Evolutionary conservation across 176 grass and related monocot species (phyloP), one percentile per base, ranked within the genome.

Genomic region (Aechmea fasciata): DNA sequence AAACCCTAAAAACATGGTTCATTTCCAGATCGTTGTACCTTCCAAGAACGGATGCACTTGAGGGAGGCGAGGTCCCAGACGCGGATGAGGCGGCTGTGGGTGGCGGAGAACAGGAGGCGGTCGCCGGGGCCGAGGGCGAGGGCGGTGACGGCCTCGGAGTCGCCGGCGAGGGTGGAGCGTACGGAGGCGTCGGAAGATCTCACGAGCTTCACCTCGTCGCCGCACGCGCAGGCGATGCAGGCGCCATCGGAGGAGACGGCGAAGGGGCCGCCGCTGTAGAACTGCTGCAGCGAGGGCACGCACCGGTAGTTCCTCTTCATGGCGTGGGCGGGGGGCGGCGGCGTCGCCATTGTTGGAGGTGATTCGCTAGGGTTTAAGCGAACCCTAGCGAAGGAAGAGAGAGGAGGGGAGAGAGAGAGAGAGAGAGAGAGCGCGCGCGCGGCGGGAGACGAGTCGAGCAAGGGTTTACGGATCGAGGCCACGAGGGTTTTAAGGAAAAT

Each of bases 1-100:
- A 62, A 29, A 52, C 25, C 10, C 2, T 33, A 69, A 1, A 11
- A 41, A 47, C 1, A n/a, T 18, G 9, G 0, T 61, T 61, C 10
- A 5, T 1, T 61, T 61, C n/a, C 7, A 61, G 1, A 57, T 15
- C n/a, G 22, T 61, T 61, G 15, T 52, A 92, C 92, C 92, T 96
- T 96, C 92, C 92, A 96, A 66, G 88, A 92, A 26, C 92, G 92
- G 61, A 87, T 87, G 81, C 92, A 96, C 2, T 75, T 77, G 54
- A 77, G 76, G 20, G 92, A 79, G 23, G 88, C 74, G 53, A 96
- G 81, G 67, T 96, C 88, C 88, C 88, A 96, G 66, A 92, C 92
- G 65, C 92, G 79, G 9, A 96, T 83, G 1, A 92, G 85, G 65
- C 86, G 78, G 23, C 88, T 96, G 25, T 96, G 88, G 1, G 83